Base-by-base conservation (phyloP, 768 basidiomycete genomes). In the Termitomyces sp. region DNA sequence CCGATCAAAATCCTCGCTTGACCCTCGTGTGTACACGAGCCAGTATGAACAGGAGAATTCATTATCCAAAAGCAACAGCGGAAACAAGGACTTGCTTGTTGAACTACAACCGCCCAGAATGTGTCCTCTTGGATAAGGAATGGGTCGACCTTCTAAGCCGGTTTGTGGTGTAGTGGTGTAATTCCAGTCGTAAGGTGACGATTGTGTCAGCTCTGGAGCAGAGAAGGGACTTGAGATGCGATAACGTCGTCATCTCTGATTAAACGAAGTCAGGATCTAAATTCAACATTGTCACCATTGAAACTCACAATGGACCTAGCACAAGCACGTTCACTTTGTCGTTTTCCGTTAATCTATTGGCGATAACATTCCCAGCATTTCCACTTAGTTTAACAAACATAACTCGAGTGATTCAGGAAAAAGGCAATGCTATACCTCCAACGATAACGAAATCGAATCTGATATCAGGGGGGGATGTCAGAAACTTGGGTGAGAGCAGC, bases 51-150 rank as follows among this genome's bases (percentile, higher is more conserved):
- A 18, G 31, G 22, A 41, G 4, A 42, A 18, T 14, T 58, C 20
- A 53, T n/a, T 49, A 27, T 24, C 12, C 32, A 39, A 1, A 27
- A 44, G 20, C 5, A 18, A 3, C 24, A 46, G 5, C 4, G 20
- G 29, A 39, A 7, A 26, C 26, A 39, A 46, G 5, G 13, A 51
- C 60, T 41, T 20, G 68, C 68, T 69, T 53, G 63, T 63, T 12
- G 64, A 63, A 36, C 64, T 65, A 18, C 59, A 56, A 20, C 68
- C 69, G 10, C 69, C 69, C 10, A 71, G 44, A n/a, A 65, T 57
- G 37, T 60, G 58, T 4, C 69, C 69, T 47, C 67, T 46, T 5
- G 64, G 57, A 46, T 67, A 70, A 5, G 61, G 46, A 13, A 68
- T 61, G 12, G 58, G 5, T 4, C 65, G 57, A 44, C 59, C 61